These are phyloP conservation scores for Gnomoniopsis smithogilvyi DNA, from an alignment of 2,329 filamentous ascomycete genomes.

Conservation along the genomic window DNA sequence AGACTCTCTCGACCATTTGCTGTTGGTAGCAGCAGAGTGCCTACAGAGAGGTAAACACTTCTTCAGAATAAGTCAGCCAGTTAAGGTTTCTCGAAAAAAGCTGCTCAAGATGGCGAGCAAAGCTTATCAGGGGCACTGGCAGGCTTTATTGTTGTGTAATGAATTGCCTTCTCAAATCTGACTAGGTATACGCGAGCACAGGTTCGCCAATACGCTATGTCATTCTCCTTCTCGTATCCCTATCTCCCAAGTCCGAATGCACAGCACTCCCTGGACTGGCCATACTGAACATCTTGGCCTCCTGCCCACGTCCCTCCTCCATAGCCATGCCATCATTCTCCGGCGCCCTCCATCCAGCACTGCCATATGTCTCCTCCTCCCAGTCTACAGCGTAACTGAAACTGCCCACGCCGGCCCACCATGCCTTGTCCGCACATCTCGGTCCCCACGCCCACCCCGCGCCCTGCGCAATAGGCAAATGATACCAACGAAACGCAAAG, in stretches of 20 bases:
- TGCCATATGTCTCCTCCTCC: conserved; percentile 24
- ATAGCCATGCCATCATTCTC: conserved; percentile 30
- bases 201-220: neutral
- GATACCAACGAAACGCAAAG: conserved; percentile 81
- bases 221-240: conserved; percentile 7
- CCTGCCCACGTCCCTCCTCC: conserved; percentile 3
- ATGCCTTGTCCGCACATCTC: conserved; percentile 68
- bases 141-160: too few relatives aligned
- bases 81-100: too few relatives aligned
- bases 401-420: conserved; percentile 70
- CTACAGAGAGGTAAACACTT: too few relatives aligned
- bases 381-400: conserved; percentile 51
- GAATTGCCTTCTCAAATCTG: neutral
- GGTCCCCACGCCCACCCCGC: conserved; percentile 90
- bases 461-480: conserved; percentile 73
- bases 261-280: conserved; percentile 6
- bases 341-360: conserved; percentile 6
- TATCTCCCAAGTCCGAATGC: neutral
- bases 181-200: neutral
- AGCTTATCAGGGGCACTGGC: too few relatives aligned
- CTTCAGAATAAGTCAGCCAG: too few relatives aligned
- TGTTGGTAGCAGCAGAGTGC: too few relatives aligned
- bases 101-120: too few relatives aligned
- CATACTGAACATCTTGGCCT: neutral
- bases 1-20: too few relatives aligned